Percentiles rank a stretch among this genome's conserved stretches.
phyloP scores from a whole-genome alignment of 106 monocot genomes.

The Gastrodia elata region DNA sequence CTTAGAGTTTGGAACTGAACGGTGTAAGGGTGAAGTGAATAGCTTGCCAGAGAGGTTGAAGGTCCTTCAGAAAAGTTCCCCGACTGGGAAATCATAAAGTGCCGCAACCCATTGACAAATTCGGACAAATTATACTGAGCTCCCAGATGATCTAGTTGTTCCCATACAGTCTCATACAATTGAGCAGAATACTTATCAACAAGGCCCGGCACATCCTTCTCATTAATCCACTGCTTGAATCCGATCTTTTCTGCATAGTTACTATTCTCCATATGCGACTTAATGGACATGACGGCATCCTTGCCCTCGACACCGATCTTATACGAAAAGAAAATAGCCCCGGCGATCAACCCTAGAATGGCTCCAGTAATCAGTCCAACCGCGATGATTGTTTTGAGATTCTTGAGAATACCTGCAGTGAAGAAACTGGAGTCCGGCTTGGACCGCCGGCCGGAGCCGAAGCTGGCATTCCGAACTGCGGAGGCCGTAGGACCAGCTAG shows the following conservation, averaged over 20 bases:
- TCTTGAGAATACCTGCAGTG: slow-evolving; percentile 16
- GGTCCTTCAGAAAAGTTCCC: neutral
- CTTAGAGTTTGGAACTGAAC: slow-evolving; percentile 37
- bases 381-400: slow-evolving; percentile 32
- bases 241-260: slow-evolving; percentile 41
- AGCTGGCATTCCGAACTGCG: slow-evolving; percentile 6
- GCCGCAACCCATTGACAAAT: slow-evolving; percentile 29
- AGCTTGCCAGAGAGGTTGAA: slow-evolving; percentile 21
- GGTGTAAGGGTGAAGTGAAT: slow-evolving; percentile 33
- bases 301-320: slow-evolving; percentile 43
- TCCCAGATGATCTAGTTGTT: slow-evolving; percentile 30
- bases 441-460: neutral
- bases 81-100: slow-evolving; percentile 11
- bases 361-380: slow-evolving; percentile 25
- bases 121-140: slow-evolving; percentile 39
- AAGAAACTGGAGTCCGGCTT: slow-evolving; percentile 5
- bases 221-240: slow-evolving; percentile 36
- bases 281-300: slow-evolving; percentile 36
- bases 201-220: slow-evolving; percentile 27
- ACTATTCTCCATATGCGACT: slow-evolving; percentile 26
- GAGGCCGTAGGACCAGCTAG: slow-evolving; percentile 1
- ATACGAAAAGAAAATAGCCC: slow-evolving; percentile 37
- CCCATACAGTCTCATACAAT: slow-evolving; percentile 28
- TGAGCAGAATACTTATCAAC: slow-evolving; percentile 27
- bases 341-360: slow-evolving; percentile 23